Evolutionary conservation across 345 rosid species (phyloP).

Genomic region (Mallotus nudiflorus): DNA sequence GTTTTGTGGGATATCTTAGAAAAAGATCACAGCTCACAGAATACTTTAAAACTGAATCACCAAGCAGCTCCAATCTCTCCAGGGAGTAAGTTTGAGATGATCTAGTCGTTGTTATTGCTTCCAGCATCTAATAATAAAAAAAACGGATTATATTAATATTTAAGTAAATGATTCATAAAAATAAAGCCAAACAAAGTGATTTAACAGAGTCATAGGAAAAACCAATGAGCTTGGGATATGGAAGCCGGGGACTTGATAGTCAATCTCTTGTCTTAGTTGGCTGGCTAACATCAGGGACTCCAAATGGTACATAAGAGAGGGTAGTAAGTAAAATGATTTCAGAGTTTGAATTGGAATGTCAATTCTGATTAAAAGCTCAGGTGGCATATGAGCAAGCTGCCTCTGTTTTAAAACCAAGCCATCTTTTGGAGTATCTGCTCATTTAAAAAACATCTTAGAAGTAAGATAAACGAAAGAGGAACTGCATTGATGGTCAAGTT

Average conservation of each 20-base stretch:
- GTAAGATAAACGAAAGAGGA: constrained; percentile 12
- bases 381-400: constrained; percentile 67
- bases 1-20: constrained; percentile 59
- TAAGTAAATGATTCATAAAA: constrained; percentile 7
- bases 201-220: constrained; percentile 22
- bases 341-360: constrained; percentile 46
- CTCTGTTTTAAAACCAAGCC: constrained; percentile 42
- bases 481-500: neutral
- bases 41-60: constrained; percentile 93
- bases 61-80: constrained; percentile 95
- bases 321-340: constrained; percentile 70
- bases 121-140: constrained; percentile 57
- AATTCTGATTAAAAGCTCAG: constrained; percentile 69
- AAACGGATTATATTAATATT: neutral
- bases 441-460: constrained; percentile 21
- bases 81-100: constrained; percentile 76
- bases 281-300: constrained; percentile 84
- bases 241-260: constrained; percentile 39
- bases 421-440: constrained; percentile 38
- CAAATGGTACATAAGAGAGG: constrained; percentile 79
- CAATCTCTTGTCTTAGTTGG: constrained; percentile 86
- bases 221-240: constrained; percentile 65
- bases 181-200: constrained; percentile 5
- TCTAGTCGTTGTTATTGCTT: constrained; percentile 74
- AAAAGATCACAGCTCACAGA: constrained; percentile 69